phyloP scores from a whole-genome alignment of 2,329 filamentous ascomycete species.

The Aureobasidium sp. region DNA sequence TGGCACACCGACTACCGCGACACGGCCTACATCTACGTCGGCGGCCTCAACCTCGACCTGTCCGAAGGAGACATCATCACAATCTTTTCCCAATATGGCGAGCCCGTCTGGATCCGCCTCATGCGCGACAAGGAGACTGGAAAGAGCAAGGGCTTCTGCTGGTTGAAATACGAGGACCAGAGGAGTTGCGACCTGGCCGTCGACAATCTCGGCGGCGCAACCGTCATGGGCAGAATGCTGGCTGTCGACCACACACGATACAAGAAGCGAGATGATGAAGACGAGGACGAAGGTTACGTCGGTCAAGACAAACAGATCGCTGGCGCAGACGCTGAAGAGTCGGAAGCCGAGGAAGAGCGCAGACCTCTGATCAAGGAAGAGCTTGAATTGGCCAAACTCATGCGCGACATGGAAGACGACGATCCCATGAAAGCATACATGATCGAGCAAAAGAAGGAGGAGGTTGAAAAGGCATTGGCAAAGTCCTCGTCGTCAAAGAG shows the following conservation, averaged over 20 bases:
- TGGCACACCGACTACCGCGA: conserved; percentile 98
- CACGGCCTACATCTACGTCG: conserved; percentile 94
- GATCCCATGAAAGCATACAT: conserved; percentile 95
- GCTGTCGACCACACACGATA: conserved; percentile 92
- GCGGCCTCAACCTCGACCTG: conserved; percentile 84
- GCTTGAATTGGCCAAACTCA: conserved; percentile 65
- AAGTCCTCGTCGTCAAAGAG: conserved; percentile 42
- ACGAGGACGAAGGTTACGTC: conserved; percentile 55
- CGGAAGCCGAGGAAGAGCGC: conserved; percentile 33
- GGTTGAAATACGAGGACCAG: conserved; percentile 98
- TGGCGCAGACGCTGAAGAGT: conserved; percentile 36
- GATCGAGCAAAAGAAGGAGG: conserved; percentile 84
- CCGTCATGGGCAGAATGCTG: conserved; percentile 70
- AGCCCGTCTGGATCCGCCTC: conserved; percentile 88
- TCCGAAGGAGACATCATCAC: conserved; percentile 93
- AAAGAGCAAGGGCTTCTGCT: conserved; percentile 89
- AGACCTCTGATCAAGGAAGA: conserved; percentile 73
- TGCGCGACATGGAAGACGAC: conserved; percentile 73
- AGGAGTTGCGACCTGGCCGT: conserved; percentile 92
- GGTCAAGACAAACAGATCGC: conserved; percentile 38
- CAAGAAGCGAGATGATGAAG: conserved; percentile 65
- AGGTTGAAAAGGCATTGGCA: conserved; percentile 65
- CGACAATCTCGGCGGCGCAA: conserved; percentile 86
- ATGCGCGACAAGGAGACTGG: conserved; percentile 93
- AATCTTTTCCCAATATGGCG: conserved; percentile 95